Conservation (phyloP, 2,329 filamentous ascomycete genomes). For the Sporothrix variecibatus region DNA sequence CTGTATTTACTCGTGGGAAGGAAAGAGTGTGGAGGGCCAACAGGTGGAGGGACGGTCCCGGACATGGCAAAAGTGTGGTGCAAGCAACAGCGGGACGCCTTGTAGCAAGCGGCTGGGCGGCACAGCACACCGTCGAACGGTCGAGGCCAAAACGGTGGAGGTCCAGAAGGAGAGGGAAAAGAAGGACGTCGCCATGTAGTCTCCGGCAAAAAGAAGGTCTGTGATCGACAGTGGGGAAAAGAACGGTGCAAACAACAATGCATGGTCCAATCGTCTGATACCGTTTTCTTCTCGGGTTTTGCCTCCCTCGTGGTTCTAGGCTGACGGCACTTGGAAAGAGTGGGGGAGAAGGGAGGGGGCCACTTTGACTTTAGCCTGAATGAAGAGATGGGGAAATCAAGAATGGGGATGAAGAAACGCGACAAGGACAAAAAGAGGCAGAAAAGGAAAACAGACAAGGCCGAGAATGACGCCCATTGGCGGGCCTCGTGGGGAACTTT, state of each 20-base stretch:
- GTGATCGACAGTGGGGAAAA: neutral
- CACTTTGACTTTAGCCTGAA: neutral
- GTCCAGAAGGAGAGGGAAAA: neutral
- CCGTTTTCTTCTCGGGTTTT: neutral
- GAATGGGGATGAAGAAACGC: constrained; percentile 6
- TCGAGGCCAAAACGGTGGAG: neutral
- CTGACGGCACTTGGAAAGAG: neutral
- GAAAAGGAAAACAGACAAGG: neutral
- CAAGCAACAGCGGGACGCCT: neutral
- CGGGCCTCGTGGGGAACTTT: neutral
- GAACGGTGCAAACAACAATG: neutral
- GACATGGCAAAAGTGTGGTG: neutral
- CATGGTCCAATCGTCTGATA: neutral
- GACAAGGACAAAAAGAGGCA: neutral
- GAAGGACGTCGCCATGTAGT: neutral
- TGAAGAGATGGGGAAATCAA: neutral
- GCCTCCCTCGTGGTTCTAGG: neutral
- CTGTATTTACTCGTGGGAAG: neutral
- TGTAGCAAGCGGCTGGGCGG: neutral
- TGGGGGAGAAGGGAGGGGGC: neutral
- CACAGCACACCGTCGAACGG: neutral
- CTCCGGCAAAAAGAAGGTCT: neutral
- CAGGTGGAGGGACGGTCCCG: neutral
- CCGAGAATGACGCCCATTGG: constrained; percentile 3
- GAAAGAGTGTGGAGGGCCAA: neutral